A percentile compares a stretch with the other conserved stretches of the same genome.
Conservation (phyloP, 495 filamentous ascomycete species). For the Penicillium alfredii region DNA sequence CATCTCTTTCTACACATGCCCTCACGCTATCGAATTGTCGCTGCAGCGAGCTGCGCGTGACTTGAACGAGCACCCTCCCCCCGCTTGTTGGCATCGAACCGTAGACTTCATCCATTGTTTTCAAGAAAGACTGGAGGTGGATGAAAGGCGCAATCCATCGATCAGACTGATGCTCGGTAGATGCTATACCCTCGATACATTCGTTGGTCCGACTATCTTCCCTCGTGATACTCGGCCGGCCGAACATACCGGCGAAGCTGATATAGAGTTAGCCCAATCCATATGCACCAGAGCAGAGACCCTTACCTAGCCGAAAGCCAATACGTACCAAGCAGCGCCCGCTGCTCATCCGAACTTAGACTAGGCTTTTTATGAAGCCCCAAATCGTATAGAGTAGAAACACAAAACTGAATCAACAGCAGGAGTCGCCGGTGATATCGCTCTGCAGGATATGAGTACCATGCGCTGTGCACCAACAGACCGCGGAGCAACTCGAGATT, state of each 20-base stretch:
- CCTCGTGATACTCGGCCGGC: conserved; percentile 12
- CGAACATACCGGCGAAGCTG: conserved; percentile 7
- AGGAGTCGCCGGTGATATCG: conserved; percentile 18
- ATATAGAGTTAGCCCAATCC: conserved; percentile 6
- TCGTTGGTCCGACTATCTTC: conserved; percentile 9
- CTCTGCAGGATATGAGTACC: conserved; percentile 21
- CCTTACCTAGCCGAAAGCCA: conserved; percentile 18
- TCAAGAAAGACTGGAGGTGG: conserved; percentile 12
- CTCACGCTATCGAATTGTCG: conserved; percentile 15
- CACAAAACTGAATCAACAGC: conserved; percentile 17
- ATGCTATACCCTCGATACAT: conserved; percentile 3
- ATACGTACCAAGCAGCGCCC: conserved; percentile 17
- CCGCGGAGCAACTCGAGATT: conserved; percentile 19
- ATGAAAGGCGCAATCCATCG: conserved; percentile 14
- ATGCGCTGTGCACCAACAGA: conserved; percentile 17
- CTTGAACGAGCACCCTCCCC: conserved; percentile 8
- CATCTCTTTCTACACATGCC: conserved; percentile 7
- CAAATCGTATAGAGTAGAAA: conserved; percentile 19
- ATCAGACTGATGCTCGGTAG: conserved; percentile 11
- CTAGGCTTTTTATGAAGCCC: conserved; percentile 14
- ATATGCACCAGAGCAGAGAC: conserved; percentile 1
- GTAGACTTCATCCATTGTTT: conserved; percentile 12
- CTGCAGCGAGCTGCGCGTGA: conserved; percentile 10
- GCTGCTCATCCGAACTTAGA: conserved; percentile 13
- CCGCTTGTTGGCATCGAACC: conserved; percentile 11